phyloP scores from a whole-genome alignment of 202 grass and related monocot species.

The Zoysia matrella region DNA sequence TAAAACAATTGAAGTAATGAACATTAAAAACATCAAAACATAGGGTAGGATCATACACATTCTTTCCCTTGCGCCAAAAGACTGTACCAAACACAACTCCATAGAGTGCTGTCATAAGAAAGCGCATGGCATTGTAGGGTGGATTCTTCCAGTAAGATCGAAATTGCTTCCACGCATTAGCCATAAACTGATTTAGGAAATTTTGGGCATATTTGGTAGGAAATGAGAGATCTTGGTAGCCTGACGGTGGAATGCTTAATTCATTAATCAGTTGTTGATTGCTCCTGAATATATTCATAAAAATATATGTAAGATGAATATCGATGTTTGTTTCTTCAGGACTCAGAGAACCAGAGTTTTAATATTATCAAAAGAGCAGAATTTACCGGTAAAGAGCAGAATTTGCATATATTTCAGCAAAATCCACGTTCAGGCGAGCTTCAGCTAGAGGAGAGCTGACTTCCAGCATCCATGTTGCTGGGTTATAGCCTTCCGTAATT shows the following conservation, averaged over 20 bases:
- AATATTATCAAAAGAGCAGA: not conserved
- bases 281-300: constrained; percentile 52
- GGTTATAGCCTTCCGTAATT: constrained; percentile 77
- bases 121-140: constrained; percentile 71
- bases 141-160: constrained; percentile 93
- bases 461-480: constrained; percentile 93
- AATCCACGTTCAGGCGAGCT: constrained; percentile 64
- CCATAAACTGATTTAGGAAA: constrained; percentile 40
- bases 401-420: constrained; percentile 74
- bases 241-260: constrained; percentile 52
- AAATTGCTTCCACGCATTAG: constrained; percentile 80
- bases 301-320: not conserved
- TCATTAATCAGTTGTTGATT: constrained; percentile 88
- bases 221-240: constrained; percentile 73
- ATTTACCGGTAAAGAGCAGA: constrained; percentile 74
- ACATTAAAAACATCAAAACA: not conserved
- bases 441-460: constrained; percentile 63
- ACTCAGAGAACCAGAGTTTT: not conserved
- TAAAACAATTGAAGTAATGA: not conserved
- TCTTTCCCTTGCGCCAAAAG: constrained; percentile 73
- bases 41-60: constrained; percentile 54
- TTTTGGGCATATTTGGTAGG: constrained; percentile 81
- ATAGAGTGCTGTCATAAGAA: constrained; percentile 63
- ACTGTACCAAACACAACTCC: constrained; percentile 83
- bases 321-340: not conserved